A percentile compares a stretch with the other conserved stretches of the same genome.
These are phyloP conservation scores for Ochromonas danica DNA, from an alignment of 108 stramenopile species.

Conservation along the genomic window DNA sequence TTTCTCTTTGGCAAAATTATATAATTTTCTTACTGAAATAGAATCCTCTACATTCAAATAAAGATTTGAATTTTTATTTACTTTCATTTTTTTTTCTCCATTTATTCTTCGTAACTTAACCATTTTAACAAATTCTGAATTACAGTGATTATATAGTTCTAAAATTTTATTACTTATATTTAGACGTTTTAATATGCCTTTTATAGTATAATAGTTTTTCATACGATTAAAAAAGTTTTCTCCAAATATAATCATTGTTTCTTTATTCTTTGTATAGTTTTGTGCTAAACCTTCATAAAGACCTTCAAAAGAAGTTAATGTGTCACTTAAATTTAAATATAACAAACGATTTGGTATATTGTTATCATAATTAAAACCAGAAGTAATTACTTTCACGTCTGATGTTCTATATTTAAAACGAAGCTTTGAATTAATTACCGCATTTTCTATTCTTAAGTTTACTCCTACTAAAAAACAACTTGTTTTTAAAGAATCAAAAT, in stretches of 20 bases:
- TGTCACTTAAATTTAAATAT: slow-evolving; percentile 18
- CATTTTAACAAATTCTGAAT: slow-evolving; percentile 17
- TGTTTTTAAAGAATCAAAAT: slow-evolving; percentile 39
- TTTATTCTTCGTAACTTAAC: slow-evolving; percentile 17
- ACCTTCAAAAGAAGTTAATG: slow-evolving; percentile 17
- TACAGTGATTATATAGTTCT: slow-evolving; percentile 17
- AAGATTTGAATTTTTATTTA: slow-evolving; percentile 18
- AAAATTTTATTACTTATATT: slow-evolving; percentile 18
- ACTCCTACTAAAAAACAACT: slow-evolving; percentile 37
- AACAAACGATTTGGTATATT: slow-evolving; percentile 17
- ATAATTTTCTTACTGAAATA: slow-evolving; percentile 18
- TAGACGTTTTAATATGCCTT: slow-evolving; percentile 17
- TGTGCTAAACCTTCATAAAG: slow-evolving; percentile 16
- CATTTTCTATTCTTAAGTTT: slow-evolving; percentile 22
- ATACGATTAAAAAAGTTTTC: slow-evolving; percentile 17
- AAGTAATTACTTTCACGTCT: slow-evolving; percentile 8
- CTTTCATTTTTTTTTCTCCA: slow-evolving; percentile 17
- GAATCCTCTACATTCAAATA: slow-evolving; percentile 17
- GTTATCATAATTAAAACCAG: slow-evolving; percentile 17
- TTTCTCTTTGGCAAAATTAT: slow-evolving; percentile 17
- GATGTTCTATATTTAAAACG: slow-evolving; percentile 27
- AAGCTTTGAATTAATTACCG: slow-evolving; percentile 23
- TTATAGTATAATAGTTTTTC: slow-evolving; percentile 18
- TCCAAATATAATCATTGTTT: slow-evolving; percentile 17
- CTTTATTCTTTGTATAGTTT: slow-evolving; percentile 17